These are phyloP conservation scores for Hypsizygus marmoreus DNA, from an alignment of 768 basidiomycete genomes.

Conservation along the genomic window DNA sequence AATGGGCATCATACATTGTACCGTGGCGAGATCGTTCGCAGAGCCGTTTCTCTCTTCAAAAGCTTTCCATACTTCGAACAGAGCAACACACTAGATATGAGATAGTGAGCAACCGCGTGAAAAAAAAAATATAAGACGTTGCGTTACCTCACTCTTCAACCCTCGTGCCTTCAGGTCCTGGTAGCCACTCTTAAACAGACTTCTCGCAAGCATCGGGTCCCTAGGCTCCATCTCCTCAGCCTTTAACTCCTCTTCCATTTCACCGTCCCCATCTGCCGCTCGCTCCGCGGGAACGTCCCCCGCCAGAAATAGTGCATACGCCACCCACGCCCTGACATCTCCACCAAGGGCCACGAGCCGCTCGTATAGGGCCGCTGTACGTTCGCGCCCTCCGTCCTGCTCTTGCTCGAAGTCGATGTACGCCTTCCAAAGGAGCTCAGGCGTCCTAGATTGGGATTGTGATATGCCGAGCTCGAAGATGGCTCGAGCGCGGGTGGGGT, in stretches of 20 bases:
- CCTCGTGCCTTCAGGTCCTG: conserved; percentile 79
- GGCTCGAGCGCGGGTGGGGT: conserved; percentile 85
- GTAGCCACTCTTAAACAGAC: conserved; percentile 86
- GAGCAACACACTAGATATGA: conserved; percentile 72
- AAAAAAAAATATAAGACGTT: neutral
- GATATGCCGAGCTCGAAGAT: conserved; percentile 92
- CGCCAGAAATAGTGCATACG: conserved; percentile 91
- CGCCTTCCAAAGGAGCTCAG: conserved; percentile 91
- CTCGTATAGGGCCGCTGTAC: conserved; percentile 83
- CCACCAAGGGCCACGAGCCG: conserved; percentile 82
- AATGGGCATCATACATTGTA: conserved; percentile 93
- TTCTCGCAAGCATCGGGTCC: conserved; percentile 66
- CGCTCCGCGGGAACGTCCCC: conserved; percentile 68
- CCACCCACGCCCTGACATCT: conserved; percentile 97
- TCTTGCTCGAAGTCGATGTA: conserved; percentile 97
- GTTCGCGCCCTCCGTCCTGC: conserved; percentile 89
- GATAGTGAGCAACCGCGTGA: neutral
- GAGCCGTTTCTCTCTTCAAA: conserved; percentile 86
- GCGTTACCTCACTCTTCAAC: conserved; percentile 86
- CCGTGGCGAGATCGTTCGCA: conserved; percentile 72
- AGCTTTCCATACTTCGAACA: conserved; percentile 94
- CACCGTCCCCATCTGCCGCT: conserved; percentile 70
- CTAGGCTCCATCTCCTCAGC: conserved; percentile 73
- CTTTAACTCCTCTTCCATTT: conserved; percentile 57
- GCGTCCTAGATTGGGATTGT: conserved; percentile 88